Evolutionary conservation across 2,329 filamentous ascomycete genomes (phyloP).

Genomic region (Beauveria varroae): DNA sequence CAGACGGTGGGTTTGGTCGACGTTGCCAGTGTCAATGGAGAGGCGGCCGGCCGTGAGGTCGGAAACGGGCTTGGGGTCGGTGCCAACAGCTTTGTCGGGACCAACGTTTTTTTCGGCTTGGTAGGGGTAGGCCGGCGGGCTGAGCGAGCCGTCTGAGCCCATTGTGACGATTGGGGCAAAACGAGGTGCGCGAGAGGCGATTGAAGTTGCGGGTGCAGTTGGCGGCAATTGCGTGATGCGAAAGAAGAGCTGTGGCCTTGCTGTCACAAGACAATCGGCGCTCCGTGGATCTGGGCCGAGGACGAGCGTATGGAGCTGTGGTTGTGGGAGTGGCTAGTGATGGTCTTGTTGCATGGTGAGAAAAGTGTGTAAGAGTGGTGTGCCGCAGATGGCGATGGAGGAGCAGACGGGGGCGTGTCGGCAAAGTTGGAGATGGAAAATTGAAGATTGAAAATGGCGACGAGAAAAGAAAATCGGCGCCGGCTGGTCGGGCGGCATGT

Average conservation of each 20-base stretch:
- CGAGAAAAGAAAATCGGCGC: background rate
- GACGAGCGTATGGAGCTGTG: background rate
- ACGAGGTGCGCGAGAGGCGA: background rate
- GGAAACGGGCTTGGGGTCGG: background rate
- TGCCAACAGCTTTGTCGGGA: background rate
- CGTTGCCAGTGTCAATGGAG: constrained; percentile 15
- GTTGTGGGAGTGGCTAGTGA: background rate
- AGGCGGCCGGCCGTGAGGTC: constrained; percentile 9
- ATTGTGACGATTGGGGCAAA: background rate
- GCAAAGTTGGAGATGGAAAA: background rate
- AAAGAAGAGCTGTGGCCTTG: background rate
- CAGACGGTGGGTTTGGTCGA: constrained; percentile 41
- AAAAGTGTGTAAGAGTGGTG: background rate
- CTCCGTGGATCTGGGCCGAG: background rate
- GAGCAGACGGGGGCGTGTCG: background rate
- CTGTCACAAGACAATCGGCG: constrained; percentile 5
- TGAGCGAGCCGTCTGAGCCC: constrained; percentile 2
- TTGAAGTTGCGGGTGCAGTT: no score
- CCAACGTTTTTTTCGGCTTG: constrained; percentile 17
- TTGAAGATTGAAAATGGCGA: background rate
- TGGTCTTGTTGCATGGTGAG: background rate
- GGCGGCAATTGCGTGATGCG: background rate
- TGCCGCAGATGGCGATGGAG: background rate
- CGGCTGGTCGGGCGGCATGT: constrained; percentile 3
- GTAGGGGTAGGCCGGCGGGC: constrained; percentile 18